Evolutionary conservation across 768 basidiomycete genomes (phyloP).

Genomic region (Dacryopinax spathularia): DNA sequence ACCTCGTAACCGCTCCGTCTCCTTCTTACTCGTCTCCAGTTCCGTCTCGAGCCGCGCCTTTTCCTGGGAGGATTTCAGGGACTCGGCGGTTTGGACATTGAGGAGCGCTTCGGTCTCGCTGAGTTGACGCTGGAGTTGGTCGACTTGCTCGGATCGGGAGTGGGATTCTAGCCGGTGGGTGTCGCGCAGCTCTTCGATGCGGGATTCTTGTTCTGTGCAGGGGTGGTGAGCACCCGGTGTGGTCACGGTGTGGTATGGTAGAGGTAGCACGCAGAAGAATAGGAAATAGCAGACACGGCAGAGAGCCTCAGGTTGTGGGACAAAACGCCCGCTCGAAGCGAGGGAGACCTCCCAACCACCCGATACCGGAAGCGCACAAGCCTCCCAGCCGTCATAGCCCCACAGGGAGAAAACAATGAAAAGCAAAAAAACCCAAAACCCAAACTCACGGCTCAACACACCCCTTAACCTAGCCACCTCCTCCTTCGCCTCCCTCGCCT

Average conservation of each 20-base stretch:
- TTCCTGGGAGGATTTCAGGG: slow-evolving; percentile 33
- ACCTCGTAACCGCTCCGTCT: slow-evolving; percentile 46
- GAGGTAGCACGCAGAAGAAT: too few species aligned
- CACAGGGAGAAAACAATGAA: neutral
- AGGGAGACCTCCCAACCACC: slow-evolving; percentile 28
- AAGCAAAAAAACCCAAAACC: neutral
- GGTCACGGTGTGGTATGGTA: neutral
- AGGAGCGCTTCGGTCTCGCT: slow-evolving; percentile 57
- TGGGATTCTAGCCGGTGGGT: slow-evolving; percentile 64
- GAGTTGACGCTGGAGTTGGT: slow-evolving; percentile 52
- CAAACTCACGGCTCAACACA: neutral
- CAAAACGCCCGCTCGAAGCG: neutral
- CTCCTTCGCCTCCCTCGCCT: slow-evolving; percentile 35
- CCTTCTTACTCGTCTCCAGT: slow-evolving; percentile 43
- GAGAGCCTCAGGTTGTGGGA: neutral
- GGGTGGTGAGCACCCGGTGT: too few species aligned
- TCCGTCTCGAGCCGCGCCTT: slow-evolving; percentile 39
- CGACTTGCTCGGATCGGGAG: slow-evolving; percentile 66
- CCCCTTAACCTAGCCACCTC: slow-evolving; percentile 39
- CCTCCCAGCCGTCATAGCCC: neutral
- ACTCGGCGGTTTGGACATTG: slow-evolving; percentile 29
- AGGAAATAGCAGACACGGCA: neutral
- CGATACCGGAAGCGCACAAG: slow-evolving; percentile 46
- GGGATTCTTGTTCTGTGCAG: slow-evolving; percentile 70
- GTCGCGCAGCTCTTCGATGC: slow-evolving; percentile 70